Evolutionary conservation across 2,329 filamentous ascomycete genomes (phyloP), one percentile per base, ranked within the genome.

Genomic region (Claviceps sp.): DNA sequence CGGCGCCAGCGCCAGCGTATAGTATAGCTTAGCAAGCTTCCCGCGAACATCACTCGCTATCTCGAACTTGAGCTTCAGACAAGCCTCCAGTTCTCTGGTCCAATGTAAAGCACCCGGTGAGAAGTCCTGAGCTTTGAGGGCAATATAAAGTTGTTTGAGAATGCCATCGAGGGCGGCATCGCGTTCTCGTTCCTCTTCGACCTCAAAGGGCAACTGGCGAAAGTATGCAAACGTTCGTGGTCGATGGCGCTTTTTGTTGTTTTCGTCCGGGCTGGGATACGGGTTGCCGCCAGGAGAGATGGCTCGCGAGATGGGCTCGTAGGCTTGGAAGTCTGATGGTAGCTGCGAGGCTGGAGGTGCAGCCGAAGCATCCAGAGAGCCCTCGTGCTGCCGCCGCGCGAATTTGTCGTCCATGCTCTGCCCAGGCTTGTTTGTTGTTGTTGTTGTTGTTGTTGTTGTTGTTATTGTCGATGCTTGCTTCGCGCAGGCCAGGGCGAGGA

Each of bases 31-130:
- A 34, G 93, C 87, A 34, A 98, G 79, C 67, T 81, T 88, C 48
- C 89, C 82, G 53, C 94, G 79, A 59, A 90, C 82, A 64, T 85
- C 84, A 61, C 87, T 82, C 47, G 89, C 88, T 65, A 95, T 89
- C 70, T 98, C 91, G 65, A 98, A 98, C 75, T 98, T 98, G 68
- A 98, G 81, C 51, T 85, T 87, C 58, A 98, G 76, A 93, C 94
- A 98, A 68, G 86, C 88, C 64, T 90, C 82, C 47, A 98, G 83
- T 77, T 98, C 93, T 59, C 91, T 83, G 16, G 93, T 96, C 93
- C 93, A 98, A 69, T 98, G 91, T 55, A 95, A 76, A 30, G 91
- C 93, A 37, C 93, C 93, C 0, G 91, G 88, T 24, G 86, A 84
- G 68, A 97, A 97, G 68, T 98, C 93, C 58, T 95, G 89, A 3